phyloP scores from a whole-genome alignment of 345 rosid genomes.

The Mallotus nudiflorus region DNA sequence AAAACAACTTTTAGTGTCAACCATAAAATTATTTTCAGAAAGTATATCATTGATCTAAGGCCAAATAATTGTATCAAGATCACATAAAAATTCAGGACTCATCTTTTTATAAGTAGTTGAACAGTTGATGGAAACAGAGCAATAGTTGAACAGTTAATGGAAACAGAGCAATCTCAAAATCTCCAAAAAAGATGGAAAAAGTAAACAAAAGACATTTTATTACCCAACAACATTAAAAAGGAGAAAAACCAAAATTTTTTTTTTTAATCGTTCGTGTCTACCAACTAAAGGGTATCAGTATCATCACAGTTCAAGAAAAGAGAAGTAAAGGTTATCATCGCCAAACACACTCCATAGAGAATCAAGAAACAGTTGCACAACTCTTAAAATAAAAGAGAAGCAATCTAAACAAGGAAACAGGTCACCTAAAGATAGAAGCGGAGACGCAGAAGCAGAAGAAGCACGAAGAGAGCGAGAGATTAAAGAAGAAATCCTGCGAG shows the following conservation, averaged over 20 bases:
- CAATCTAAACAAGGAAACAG: not conserved
- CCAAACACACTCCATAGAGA: too few relatives aligned
- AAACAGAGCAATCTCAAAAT: not conserved
- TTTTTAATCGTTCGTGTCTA: not conserved
- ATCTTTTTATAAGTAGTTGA: not conserved
- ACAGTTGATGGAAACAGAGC: not conserved
- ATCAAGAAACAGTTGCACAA: too few relatives aligned
- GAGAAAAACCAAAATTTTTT: not conserved
- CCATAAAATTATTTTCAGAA: too few relatives aligned
- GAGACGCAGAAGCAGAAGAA: constrained; percentile 46
- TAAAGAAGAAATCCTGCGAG: constrained; percentile 40
- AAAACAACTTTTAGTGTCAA: too few relatives aligned
- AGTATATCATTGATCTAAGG: not conserved
- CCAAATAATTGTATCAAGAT: not conserved
- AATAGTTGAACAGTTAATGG: too few relatives aligned
- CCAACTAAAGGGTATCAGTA: too few relatives aligned
- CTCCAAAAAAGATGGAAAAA: not conserved
- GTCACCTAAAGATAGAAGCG: constrained; percentile 45
- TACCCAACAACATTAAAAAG: not conserved
- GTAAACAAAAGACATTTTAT: not conserved
- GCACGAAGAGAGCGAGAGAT: constrained; percentile 33
- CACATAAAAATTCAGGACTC: not conserved
- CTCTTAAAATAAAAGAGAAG: too few relatives aligned
- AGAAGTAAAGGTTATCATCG: not conserved
- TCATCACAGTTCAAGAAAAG: too few relatives aligned